These are phyloP conservation scores for Lyophyllum atratum DNA, from an alignment of 768 basidiomycete species.

Conservation along the genomic window DNA sequence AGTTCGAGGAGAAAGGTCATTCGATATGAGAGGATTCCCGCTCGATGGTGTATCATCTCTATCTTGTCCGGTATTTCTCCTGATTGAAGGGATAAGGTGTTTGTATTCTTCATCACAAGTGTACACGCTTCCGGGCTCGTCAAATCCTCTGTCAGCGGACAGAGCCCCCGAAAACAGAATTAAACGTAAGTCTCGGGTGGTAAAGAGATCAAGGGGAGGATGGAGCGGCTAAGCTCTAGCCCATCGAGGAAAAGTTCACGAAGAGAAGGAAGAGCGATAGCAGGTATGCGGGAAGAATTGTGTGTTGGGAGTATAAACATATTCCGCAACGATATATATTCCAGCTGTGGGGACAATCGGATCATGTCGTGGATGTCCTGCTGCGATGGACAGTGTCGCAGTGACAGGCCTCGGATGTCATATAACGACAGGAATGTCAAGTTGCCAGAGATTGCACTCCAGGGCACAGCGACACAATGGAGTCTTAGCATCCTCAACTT, in stretches of 20 bases:
- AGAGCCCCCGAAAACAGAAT: neutral
- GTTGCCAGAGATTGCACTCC: neutral
- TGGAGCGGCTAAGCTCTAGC: neutral
- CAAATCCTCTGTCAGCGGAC: neutral
- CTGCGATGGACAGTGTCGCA: neutral
- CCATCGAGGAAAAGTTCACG: slow-evolving; percentile 4
- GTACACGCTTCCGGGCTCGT: neutral
- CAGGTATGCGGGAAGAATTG: neutral
- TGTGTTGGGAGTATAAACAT: neutral
- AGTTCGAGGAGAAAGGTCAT: neutral
- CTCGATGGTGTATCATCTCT: too few relatives aligned
- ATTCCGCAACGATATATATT: slow-evolving; percentile 6
- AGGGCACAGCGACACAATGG: slow-evolving; percentile 5
- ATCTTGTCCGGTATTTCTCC: neutral
- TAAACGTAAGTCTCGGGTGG: neutral
- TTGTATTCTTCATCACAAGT: neutral
- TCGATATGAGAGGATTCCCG: neutral
- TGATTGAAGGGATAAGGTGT: slow-evolving; percentile 3
- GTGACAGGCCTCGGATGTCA: slow-evolving; percentile 1
- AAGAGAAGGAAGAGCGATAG: slow-evolving; percentile 1
- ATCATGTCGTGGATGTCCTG: slow-evolving; percentile 1
- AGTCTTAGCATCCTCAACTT: slow-evolving; percentile 6
- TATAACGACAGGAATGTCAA: slow-evolving; percentile 7
- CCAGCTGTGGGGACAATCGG: slow-evolving; percentile 3
- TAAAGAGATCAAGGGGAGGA: slow-evolving; percentile 6